These are phyloP conservation scores for Hypoxylon trugodes DNA, from an alignment of 495 filamentous ascomycete genomes.

Conservation along the genomic window DNA sequence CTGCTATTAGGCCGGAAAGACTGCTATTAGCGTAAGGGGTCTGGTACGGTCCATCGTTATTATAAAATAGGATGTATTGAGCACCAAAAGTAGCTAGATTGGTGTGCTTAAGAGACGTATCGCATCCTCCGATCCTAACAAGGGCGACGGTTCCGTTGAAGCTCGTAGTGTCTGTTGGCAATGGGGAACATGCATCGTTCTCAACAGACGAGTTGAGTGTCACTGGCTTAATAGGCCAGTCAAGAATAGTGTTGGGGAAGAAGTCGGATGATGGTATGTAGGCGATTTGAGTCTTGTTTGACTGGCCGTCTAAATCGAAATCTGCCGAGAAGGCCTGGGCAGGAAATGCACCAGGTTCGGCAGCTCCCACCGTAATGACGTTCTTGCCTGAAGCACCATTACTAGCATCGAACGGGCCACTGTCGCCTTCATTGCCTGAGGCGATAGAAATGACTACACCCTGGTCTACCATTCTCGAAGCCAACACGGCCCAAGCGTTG, in stretches of 20 bases:
- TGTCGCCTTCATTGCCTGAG: conserved; percentile 46
- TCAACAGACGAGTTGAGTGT: conserved; percentile 30
- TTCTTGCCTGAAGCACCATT: conserved; percentile 44
- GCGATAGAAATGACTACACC: conserved; percentile 47
- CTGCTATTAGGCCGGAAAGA: conserved; percentile 20
- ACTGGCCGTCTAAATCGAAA: conserved; percentile 38
- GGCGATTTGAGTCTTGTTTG: conserved; percentile 36
- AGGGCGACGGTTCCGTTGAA: conserved; percentile 51
- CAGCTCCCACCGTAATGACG: conserved; percentile 42
- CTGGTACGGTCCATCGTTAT: conserved; percentile 26
- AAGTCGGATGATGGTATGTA: conserved; percentile 24
- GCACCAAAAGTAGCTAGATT: conserved; percentile 42
- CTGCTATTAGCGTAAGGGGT: conserved; percentile 23
- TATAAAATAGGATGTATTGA: conserved; percentile 43
- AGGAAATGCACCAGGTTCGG: conserved; percentile 34
- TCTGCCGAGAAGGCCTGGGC: conserved; percentile 42
- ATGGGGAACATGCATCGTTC: conserved; percentile 34
- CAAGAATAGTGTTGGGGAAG: conserved; percentile 15
- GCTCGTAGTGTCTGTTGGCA: conserved; percentile 43
- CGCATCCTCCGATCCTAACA: conserved; percentile 46
- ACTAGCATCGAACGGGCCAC: conserved; percentile 44
- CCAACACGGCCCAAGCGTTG: conserved; percentile 45
- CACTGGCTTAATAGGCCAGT: conserved; percentile 36
- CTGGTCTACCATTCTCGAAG: conserved; percentile 44
- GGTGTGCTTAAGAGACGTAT: conserved; percentile 30